These are phyloP conservation scores for Pistacia integerrima DNA, from an alignment of 345 rosid genomes.

Conservation along the genomic window DNA sequence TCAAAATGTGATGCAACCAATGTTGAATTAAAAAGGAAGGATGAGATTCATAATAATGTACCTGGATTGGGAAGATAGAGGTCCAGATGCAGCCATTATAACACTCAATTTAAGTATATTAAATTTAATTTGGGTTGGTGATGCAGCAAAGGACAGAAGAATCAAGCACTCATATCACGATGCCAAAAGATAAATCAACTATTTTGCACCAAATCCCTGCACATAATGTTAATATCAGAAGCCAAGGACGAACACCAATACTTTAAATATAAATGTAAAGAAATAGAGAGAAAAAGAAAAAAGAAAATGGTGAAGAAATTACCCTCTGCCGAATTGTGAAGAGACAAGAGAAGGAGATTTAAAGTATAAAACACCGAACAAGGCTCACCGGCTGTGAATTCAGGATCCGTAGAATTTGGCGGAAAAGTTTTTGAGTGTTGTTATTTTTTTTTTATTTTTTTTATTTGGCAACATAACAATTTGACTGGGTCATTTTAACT, in stretches of 20 bases:
- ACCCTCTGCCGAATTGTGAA: constrained; percentile 55
- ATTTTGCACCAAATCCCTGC: constrained; percentile 26
- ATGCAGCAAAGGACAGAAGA: constrained; percentile 44
- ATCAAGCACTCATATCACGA: constrained; percentile 33
- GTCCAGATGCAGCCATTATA: constrained; percentile 40
- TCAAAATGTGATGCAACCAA: too few relatives aligned
- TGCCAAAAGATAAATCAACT: constrained; percentile 34
- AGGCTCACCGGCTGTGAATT: constrained; percentile 15
- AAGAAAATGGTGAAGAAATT: background rate
- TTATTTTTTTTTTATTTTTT: background rate
- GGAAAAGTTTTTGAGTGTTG: background rate
- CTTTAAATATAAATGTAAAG: background rate
- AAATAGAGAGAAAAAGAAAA: background rate
- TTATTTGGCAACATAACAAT: background rate
- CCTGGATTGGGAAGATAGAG: constrained; percentile 34
- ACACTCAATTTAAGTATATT: constrained; percentile 27
- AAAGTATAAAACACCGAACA: constrained; percentile 26
- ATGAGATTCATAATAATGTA: background rate
- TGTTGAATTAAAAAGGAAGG: too few relatives aligned
- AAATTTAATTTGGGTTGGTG: constrained; percentile 22
- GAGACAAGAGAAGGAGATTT: constrained; percentile 25
- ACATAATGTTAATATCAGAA: background rate
- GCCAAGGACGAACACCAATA: background rate
- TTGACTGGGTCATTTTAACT: constrained; percentile 22
- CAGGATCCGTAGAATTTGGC: constrained; percentile 21